Percentiles rank a stretch among this genome's conserved stretches.
Conservation (phyloP, 225 moss, liverwort and hornwort species). For the Physcomitrium patens region DNA sequence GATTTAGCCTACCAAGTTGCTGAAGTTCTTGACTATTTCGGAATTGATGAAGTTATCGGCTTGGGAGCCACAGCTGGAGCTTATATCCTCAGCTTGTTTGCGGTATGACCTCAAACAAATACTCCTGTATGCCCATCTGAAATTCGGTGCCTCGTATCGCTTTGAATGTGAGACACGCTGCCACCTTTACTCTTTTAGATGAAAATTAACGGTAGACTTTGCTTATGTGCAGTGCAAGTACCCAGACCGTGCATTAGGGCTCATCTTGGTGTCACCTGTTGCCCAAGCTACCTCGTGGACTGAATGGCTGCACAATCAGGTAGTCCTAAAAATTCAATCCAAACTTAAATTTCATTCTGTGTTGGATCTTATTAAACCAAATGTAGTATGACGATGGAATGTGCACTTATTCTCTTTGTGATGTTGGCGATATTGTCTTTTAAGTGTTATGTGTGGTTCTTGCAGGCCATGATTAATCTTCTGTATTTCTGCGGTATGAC, state of each 20-base stretch:
- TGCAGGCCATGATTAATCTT: constrained; percentile 66
- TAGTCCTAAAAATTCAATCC: too few relatives aligned
- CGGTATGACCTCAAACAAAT: constrained; percentile 46
- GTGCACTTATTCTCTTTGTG: too few relatives aligned
- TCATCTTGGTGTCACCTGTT: constrained; percentile 90
- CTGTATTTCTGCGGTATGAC: constrained; percentile 94
- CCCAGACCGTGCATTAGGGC: constrained; percentile 73
- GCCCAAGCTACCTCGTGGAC: constrained; percentile 88
- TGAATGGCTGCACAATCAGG: constrained; percentile 93
- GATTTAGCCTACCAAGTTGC: constrained; percentile 91
- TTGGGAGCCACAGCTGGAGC: constrained; percentile 94
- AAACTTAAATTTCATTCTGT: too few relatives aligned
- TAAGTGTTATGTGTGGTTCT: too few relatives aligned
- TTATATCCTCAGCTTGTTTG: constrained; percentile 82
- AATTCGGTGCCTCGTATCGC: too few relatives aligned
- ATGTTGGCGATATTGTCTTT: too few relatives aligned
- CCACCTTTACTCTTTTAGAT: not conserved
- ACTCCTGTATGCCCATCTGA: not conserved
- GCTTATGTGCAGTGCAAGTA: constrained; percentile 76
- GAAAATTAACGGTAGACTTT: constrained; percentile 4
- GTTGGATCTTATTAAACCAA: too few relatives aligned
- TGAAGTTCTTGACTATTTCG: constrained; percentile 85
- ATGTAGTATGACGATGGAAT: too few relatives aligned
- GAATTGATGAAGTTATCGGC: constrained; percentile 82
- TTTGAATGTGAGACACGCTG: not conserved